Conservation (phyloP, 1,284 basidiomycete genomes). For the Pyrrhoderma noxium region DNA sequence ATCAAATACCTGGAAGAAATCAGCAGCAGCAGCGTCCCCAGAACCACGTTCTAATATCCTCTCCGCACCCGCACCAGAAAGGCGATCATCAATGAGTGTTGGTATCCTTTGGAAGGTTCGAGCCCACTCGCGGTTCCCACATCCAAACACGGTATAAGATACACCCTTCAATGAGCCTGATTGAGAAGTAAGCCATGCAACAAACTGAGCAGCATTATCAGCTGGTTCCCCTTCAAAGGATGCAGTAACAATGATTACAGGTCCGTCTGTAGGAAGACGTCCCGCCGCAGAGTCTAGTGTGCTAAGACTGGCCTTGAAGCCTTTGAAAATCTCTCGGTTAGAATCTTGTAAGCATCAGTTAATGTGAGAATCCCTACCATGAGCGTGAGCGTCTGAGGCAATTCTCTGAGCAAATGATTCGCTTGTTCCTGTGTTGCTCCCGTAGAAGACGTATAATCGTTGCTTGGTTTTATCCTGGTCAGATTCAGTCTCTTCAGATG, state of each 20-base stretch:
- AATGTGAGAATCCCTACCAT: constrained; percentile 29
- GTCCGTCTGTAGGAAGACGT: constrained; percentile 39
- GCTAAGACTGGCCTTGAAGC: constrained; percentile 35
- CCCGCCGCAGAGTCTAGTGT: constrained; percentile 38
- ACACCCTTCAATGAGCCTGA: constrained; percentile 31
- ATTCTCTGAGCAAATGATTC: constrained; percentile 45
- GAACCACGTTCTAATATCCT: constrained; percentile 35
- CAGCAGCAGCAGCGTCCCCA: constrained; percentile 37
- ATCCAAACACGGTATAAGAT: constrained; percentile 44
- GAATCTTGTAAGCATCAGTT: neutral
- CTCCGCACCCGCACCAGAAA: constrained; percentile 36
- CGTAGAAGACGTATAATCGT: constrained; percentile 36
- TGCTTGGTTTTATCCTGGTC: neutral
- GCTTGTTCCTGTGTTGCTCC: constrained; percentile 45
- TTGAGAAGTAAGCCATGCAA: constrained; percentile 34
- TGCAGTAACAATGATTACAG: constrained; percentile 43
- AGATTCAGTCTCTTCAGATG: neutral
- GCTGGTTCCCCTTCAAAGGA: constrained; percentile 48
- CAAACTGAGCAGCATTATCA: constrained; percentile 42
- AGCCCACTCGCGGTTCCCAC: constrained; percentile 49
- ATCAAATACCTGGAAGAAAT: constrained; percentile 42
- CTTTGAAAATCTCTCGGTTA: constrained; percentile 21
- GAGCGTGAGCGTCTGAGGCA: constrained; percentile 32
- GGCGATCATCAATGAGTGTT: constrained; percentile 32
- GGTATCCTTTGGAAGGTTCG: constrained; percentile 47